phyloP scores from a whole-genome alignment of 106 monocot species.

The Triglochin maritima region DNA sequence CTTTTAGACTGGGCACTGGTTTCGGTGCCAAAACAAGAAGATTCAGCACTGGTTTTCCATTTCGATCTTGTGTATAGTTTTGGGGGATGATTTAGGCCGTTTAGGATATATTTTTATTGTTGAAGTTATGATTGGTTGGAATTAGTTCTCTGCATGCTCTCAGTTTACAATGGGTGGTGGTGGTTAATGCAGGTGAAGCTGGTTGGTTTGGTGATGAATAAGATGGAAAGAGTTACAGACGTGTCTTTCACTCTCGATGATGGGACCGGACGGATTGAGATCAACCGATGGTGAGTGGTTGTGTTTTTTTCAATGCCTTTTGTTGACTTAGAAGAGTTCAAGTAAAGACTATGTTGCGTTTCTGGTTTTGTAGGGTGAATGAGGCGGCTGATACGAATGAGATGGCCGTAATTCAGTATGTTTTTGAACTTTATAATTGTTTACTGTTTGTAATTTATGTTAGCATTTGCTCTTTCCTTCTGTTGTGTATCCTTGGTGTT shows the following conservation, averaged over 20 bases:
- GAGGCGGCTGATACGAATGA: conserved; percentile 53
- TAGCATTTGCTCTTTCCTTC: neutral
- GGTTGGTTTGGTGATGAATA: conserved; percentile 58
- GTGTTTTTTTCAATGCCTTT: conserved; percentile 2
- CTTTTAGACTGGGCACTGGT: too few species aligned
- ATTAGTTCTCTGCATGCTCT: too few species aligned
- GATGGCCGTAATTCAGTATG: conserved; percentile 40
- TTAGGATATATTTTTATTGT: too few species aligned
- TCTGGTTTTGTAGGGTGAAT: conserved; percentile 34
- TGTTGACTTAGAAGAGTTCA: neutral
- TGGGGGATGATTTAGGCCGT: too few species aligned
- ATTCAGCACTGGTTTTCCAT: too few species aligned
- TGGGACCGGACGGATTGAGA: conserved; percentile 60
- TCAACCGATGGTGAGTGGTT: conserved; percentile 47
- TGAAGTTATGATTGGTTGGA: too few species aligned
- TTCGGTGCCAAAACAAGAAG: too few species aligned
- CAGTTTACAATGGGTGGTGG: neutral
- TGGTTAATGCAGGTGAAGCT: conserved; percentile 33
- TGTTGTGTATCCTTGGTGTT: neutral
- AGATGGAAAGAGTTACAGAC: conserved; percentile 56
- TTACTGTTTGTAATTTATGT: neutral
- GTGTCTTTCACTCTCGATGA: conserved; percentile 76
- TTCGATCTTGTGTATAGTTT: too few species aligned
- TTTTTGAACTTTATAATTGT: neutral
- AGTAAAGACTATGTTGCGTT: neutral